phyloP scores from a whole-genome alignment of 441 rosid species.

The Mallotus japonicus region DNA sequence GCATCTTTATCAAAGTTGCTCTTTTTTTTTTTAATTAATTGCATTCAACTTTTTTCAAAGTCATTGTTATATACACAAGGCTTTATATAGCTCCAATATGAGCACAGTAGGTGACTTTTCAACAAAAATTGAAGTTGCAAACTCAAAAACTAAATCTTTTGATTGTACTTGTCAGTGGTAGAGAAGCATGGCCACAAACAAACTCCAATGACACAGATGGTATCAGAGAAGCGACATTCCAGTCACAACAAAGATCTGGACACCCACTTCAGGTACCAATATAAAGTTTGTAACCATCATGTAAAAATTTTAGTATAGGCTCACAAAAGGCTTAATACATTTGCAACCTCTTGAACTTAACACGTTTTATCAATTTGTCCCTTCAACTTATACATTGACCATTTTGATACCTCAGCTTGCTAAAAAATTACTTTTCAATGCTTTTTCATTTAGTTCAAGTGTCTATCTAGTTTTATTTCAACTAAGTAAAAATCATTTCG shows the following conservation, averaged over 20 bases:
- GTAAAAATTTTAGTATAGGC: neutral
- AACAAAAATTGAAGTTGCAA: neutral
- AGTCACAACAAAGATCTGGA: conserved; percentile 19
- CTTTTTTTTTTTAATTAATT: neutral
- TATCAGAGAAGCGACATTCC: conserved; percentile 26
- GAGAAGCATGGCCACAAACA: conserved; percentile 45
- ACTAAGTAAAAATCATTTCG: too few relatives aligned
- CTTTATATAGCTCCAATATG: neutral
- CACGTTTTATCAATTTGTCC: too few relatives aligned
- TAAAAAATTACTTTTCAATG: too few relatives aligned
- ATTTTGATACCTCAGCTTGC: too few relatives aligned
- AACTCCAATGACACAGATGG: conserved; percentile 40
- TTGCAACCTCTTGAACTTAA: too few relatives aligned
- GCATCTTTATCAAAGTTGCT: neutral
- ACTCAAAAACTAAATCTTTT: neutral
- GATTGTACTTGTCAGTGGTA: conserved; percentile 22
- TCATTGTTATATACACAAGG: neutral
- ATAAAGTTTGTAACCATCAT: neutral
- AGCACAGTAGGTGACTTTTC: neutral
- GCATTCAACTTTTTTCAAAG: neutral
- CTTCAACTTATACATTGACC: too few relatives aligned
- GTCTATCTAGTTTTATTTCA: too few relatives aligned
- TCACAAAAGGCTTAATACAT: neutral
- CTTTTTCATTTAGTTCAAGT: too few relatives aligned
- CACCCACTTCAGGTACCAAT: conserved; percentile 22